Conservation (phyloP, 176 grass and related monocot genomes). For the Triticum aestivum region IWGSC_CS_RefSeq_v2.1 NC_057810.1:730607183-730607682, state of each 20-base stretch:
- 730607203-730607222: conserved; percentile 74
- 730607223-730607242: conserved; percentile 82
- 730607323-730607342: conserved; percentile 1
- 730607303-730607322: neutral
- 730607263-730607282: conserved; percentile 50
- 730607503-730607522: neutral
- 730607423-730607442: conserved; percentile 57
- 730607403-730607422: conserved; percentile 45
- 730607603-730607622: neutral
- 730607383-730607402: conserved; percentile 77
- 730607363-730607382: conserved; percentile 88
- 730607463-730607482: neutral
- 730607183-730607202: conserved; percentile 72
- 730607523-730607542: conserved; percentile 26
- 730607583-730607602: neutral
- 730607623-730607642: conserved; percentile 26
- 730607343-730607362: conserved; percentile 38
- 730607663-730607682: neutral
- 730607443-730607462: conserved; percentile 40
- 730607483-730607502: neutral
- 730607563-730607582: conserved; percentile 20
- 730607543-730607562: conserved; percentile 24
- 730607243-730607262: conserved; percentile 80
- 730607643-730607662: neutral
- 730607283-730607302: conserved; percentile 8